phyloP scores from a whole-genome alignment of 2,329 filamentous ascomycete species.

The Trichoderma simmonsii region DNA sequence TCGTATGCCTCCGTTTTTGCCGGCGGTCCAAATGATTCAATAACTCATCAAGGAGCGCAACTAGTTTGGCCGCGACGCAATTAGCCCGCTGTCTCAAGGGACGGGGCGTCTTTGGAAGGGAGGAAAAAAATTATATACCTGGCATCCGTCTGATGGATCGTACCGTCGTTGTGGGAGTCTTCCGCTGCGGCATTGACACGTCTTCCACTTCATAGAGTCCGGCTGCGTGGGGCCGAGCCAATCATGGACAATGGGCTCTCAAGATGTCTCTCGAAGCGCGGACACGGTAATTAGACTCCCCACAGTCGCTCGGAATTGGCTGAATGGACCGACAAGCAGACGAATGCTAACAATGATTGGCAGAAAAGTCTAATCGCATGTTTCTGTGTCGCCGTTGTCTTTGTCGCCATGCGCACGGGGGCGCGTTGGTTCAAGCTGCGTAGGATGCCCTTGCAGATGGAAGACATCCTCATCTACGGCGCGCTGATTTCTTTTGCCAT shows the following conservation, averaged over 20 bases:
- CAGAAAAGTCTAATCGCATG: neutral
- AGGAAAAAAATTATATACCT: neutral
- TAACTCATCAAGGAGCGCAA: neutral
- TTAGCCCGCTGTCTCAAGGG: neutral
- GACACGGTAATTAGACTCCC: neutral
- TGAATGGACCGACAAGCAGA: neutral
- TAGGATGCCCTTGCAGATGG: neutral
- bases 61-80: neutral
- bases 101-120: neutral
- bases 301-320: neutral
- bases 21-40: neutral
- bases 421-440: neutral
- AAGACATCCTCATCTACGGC: neutral
- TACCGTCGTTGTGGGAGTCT: neutral
- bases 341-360: neutral
- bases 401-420: neutral
- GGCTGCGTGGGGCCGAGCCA: neutral
- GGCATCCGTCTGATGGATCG: neutral
- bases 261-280: neutral
- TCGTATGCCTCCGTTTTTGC: neutral
- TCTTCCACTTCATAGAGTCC: neutral
- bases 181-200: neutral
- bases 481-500: neutral
- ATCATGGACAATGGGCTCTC: neutral
- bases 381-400: neutral